Percentiles rank a stretch among this genome's conserved stretches.
These are phyloP conservation scores for Leccinum pseudoinsigne DNA, from an alignment of 1,284 basidiomycete genomes.

Conservation along the genomic window DNA sequence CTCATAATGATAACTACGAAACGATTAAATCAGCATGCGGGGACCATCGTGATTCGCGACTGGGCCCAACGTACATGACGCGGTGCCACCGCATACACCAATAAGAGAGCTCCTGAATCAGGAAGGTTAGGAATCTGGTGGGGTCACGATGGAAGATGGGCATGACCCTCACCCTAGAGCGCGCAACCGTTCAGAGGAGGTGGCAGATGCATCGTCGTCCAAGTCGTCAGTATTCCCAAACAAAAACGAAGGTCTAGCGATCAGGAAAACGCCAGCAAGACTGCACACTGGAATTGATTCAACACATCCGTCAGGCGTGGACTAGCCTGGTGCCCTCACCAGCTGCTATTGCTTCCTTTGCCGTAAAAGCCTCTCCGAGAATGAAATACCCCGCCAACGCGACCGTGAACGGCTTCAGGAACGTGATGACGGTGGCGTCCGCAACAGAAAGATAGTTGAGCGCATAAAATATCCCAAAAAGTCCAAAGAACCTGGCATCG, in stretches of 20 bases:
- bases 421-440: slow-evolving; percentile 77
- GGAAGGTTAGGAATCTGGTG: slow-evolving; percentile 43
- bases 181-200: slow-evolving; percentile 44
- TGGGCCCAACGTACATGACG: slow-evolving; percentile 35
- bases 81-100: slow-evolving; percentile 62
- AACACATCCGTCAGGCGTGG: slow-evolving; percentile 6
- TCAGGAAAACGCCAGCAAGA: slow-evolving; percentile 62
- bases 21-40: not conserved
- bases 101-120: slow-evolving; percentile 48
- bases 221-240: slow-evolving; percentile 37
- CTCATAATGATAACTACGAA: slow-evolving; percentile 57
- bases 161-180: slow-evolving; percentile 49
- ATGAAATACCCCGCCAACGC: slow-evolving; percentile 69
- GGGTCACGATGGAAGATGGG: not conserved
- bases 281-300: slow-evolving; percentile 42
- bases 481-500: slow-evolving; percentile 53
- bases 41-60: slow-evolving; percentile 33
- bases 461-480: slow-evolving; percentile 69
- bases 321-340: slow-evolving; percentile 38
- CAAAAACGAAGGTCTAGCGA: slow-evolving; percentile 52
- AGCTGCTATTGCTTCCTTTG: slow-evolving; percentile 62
- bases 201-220: slow-evolving; percentile 23
- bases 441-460: slow-evolving; percentile 69
- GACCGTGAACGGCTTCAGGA: slow-evolving; percentile 71
- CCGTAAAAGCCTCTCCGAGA: slow-evolving; percentile 63